phyloP scores from a whole-genome alignment of 2,329 filamentous ascomycete species.

The Penicillium sp. region DNA sequence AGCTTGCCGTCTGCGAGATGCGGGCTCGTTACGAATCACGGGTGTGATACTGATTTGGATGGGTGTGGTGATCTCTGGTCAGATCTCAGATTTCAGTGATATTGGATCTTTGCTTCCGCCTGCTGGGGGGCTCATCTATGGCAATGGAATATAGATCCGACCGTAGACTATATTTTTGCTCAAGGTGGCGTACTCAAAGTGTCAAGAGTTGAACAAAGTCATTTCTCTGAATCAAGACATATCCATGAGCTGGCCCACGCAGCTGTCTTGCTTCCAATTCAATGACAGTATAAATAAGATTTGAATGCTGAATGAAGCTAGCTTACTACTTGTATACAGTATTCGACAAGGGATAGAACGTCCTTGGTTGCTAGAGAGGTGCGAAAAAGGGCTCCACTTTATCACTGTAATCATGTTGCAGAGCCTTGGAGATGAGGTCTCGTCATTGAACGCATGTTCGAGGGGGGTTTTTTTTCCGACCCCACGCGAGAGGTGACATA shows the following conservation, averaged over 20 bases:
- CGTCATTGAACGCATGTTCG: too few relatives aligned
- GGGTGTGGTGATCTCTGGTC: background rate
- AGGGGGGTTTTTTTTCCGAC: background rate
- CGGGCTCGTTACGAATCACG: slow-evolving; percentile 15
- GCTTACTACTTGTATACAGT: background rate
- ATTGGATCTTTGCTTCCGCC: too few relatives aligned
- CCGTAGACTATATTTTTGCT: background rate
- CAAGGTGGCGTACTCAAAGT: background rate
- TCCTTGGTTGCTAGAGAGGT: background rate
- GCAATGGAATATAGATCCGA: background rate
- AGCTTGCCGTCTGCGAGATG: slow-evolving; percentile 17
- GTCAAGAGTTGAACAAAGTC: background rate
- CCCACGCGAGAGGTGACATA: background rate
- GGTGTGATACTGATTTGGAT: background rate
- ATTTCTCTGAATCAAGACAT: background rate
- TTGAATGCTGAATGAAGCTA: too few relatives aligned
- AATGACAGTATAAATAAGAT: background rate
- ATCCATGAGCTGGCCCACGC: background rate
- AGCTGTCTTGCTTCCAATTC: background rate
- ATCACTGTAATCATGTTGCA: background rate
- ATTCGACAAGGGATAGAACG: background rate
- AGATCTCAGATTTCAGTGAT: background rate
- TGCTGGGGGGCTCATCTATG: background rate
- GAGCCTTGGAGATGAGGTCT: too few relatives aligned
- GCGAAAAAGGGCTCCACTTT: background rate